These are phyloP conservation scores for Zea mays DNA, from an alignment of 176 grass and related monocot genomes.

Conservation along the genomic window DNA sequence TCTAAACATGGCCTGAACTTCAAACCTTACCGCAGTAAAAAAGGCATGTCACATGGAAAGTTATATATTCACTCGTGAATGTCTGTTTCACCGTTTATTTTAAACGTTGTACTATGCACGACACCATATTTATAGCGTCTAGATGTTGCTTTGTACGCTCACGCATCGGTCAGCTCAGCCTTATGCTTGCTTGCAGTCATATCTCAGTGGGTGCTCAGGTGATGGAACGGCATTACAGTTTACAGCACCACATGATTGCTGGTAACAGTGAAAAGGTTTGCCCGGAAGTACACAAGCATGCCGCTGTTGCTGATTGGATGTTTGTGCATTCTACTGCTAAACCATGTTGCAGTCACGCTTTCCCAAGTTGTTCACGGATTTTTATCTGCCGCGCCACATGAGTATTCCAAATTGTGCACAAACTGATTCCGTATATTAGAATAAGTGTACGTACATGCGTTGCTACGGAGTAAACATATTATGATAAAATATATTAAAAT, in stretches of 20 bases:
- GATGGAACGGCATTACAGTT: conserved; percentile 31
- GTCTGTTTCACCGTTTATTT: no score
- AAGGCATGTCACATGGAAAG: no score
- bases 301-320: conserved; percentile 41
- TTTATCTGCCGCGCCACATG: not conserved
- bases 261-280: conserved; percentile 13
- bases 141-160: no score
- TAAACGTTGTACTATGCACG: no score
- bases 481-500: no score
- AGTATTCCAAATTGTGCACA: not conserved
- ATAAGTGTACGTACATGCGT: no score
- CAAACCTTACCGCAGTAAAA: not conserved
- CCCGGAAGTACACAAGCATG: conserved; percentile 45
- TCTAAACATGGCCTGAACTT: not conserved
- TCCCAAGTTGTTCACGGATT: conserved; percentile 12
- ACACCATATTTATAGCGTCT: no score
- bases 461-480: no score
- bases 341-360: conserved; percentile 11
- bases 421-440: no score
- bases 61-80: no score
- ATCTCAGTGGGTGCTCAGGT: not conserved
- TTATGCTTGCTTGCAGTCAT: not conserved
- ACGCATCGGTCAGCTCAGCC: no score
- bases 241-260: conserved; percentile 13
- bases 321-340: conserved; percentile 41